These are phyloP conservation scores for Diaporthe sp. DNA, from an alignment of 2,329 filamentous ascomycete genomes.

Conservation along the genomic window DNA sequence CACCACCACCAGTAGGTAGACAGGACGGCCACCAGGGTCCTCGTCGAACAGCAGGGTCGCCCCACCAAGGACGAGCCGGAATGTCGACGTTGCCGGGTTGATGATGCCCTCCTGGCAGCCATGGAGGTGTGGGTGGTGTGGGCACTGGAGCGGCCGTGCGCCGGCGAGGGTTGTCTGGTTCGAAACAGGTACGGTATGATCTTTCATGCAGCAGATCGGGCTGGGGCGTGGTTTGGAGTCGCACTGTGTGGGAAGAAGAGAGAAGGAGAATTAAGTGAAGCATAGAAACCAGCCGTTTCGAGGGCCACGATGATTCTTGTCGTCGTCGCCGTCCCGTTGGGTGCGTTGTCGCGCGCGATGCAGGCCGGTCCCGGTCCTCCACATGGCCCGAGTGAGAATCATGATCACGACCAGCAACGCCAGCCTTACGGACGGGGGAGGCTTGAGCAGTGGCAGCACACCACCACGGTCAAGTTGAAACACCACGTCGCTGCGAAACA, in stretches of 20 bases:
- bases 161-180: conserved; percentile 32
- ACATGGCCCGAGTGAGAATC: background rate
- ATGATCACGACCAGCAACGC: background rate
- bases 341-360: conserved; percentile 5
- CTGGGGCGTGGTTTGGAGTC: background rate
- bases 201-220: conserved; percentile 31
- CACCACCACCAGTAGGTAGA: background rate
- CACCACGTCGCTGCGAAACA: conserved; percentile 19
- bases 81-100: background rate
- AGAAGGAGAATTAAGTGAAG: background rate
- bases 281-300: conserved; percentile 1
- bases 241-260: background rate
- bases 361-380: conserved; percentile 16
- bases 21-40: background rate
- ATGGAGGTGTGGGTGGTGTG: background rate
- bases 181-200: conserved; percentile 39
- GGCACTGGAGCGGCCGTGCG: conserved; percentile 23
- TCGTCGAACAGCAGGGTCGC: background rate
- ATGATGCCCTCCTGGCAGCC: background rate
- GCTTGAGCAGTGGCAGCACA: conserved; percentile 18
- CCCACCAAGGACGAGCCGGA: conserved; percentile 18
- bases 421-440: conserved; percentile 26
- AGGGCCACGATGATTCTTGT: conserved; percentile 15
- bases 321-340: background rate
- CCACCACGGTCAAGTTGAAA: conserved; percentile 17